Conservation (phyloP, 108 stramenopile genomes). For the Cyclotella atomus region DNA sequence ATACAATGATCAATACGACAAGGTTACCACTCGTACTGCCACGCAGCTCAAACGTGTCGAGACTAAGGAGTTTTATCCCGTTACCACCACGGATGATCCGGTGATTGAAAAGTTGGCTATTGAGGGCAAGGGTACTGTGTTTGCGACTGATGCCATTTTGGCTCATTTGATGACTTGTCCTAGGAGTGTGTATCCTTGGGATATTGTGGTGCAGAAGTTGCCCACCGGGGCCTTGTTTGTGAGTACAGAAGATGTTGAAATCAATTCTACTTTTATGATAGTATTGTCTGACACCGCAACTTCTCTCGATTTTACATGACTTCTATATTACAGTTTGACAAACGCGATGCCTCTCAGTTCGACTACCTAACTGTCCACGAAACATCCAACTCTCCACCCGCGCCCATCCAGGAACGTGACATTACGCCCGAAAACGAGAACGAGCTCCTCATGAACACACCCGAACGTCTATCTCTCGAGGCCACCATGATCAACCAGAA, state of each 20-base stretch:
- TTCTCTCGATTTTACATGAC: too few relatives aligned
- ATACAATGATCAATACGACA: conserved; percentile 95
- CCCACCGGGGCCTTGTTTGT: conserved; percentile 87
- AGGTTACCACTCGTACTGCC: conserved; percentile 77
- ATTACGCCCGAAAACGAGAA: conserved; percentile 48
- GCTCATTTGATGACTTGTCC: conserved; percentile 96
- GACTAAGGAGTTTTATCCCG: conserved; percentile 93
- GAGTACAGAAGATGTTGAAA: background rate
- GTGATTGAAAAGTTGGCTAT: conserved; percentile 93
- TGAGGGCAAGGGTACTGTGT: conserved; percentile 92
- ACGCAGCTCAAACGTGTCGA: conserved; percentile 76
- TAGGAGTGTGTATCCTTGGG: conserved; percentile 97
- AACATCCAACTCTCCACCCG: conserved; percentile 84
- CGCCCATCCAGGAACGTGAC: conserved; percentile 48
- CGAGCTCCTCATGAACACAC: conserved; percentile 83
- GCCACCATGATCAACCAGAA: conserved; percentile 98
- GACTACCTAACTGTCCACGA: conserved; percentile 95
- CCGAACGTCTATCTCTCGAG: conserved; percentile 92
- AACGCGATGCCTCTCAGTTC: conserved; percentile 92
- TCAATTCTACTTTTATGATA: too few relatives aligned
- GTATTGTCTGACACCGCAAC: too few relatives aligned
- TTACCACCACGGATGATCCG: conserved; percentile 98
- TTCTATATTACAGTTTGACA: conserved; percentile 94
- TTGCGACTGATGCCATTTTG: conserved; percentile 95
- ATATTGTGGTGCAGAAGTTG: conserved; percentile 94